Evolutionary conservation across 202 grass and related monocot genomes (phyloP), one percentile per base, ranked within the genome.

Genomic region (Saccharum hybrid): DNA sequence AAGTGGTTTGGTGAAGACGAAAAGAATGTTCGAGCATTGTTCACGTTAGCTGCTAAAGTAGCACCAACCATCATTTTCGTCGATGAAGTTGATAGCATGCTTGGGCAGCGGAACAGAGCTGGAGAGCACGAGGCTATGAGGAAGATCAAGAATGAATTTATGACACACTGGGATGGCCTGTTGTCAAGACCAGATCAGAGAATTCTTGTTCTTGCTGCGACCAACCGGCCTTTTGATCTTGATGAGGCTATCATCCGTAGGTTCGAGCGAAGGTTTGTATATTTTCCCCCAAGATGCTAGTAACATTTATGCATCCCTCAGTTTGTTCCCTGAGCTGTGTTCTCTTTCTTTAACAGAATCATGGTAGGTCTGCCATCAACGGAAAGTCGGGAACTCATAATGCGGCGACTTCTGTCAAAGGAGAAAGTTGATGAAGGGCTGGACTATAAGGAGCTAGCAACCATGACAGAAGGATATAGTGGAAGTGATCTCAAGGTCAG

Each of bases 1-100:
- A 98, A 98, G 84, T 98, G 96, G 96, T 98, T 98, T 76, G 96
- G 96, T 18, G 96, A 98, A 85, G 96, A 98, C 8, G 96, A 98
- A 83, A 98, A 98, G 80, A 98, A 98, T 75, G 92, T 98, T 23
- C 87, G 93, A 42, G 96, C 96, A 78, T 48, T 98, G 84, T 98
- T 98, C 81, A 91, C 91, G 9, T 83, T 98, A 46, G 96, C 96
- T 31, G 96, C 96, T 33, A 98, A 98, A 73, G 96, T 98, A 69
- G 84, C 96, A 8, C 96, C 96, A 7, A 98, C 96, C 46, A 98
- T 98, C 61, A 92, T 98, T 61, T 98, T 98, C 79, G 93, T 98
- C 1, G 96, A 98, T 82, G 96, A 98, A 80, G 95, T 98, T 12
- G 96, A 98, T 73, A 98, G 96, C 72, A 98, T 98, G 96, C 85